Base-by-base conservation (phyloP, 179 eudicot species). In the Vitellaria paradoxa region DNA sequence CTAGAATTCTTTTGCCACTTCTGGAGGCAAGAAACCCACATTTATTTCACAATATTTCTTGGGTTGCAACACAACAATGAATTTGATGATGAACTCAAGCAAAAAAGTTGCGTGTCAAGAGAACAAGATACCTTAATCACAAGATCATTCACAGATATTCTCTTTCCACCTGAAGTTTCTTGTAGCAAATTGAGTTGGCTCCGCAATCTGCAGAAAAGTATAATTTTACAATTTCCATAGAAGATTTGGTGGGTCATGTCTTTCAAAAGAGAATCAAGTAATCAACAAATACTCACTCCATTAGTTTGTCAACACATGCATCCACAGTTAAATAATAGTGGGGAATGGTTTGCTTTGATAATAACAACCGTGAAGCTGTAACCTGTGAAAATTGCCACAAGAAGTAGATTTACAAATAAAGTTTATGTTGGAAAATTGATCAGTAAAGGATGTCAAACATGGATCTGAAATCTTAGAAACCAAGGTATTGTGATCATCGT, bases 151-250 rank as follows among this genome's bases (percentile, higher is more conserved):
- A 96, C 84, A 61, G 98, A 96, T 75, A 96, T 84, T 71, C 91
- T 85, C 90, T 91, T 96, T 66, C 97, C 98, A 57, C 98, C 99
- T 76, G 99, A 89, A 83, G 97, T 93, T 85, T 96, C 99, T 91
- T 91, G 98, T 68, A 92, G 49, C 47, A 86, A 80, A 78, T 96
- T 96, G 60, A 96, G 91, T 76, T 88, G 82, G 68, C 81, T 84
- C 60, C 99, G 87, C 88, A 96, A 80, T 67, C 99, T 96, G 73
- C 66, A 59, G 77, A 75, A 40, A 70, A 57, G 68, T 30, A 23
- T 55, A 80, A 49, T 66, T 63, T 61, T 65, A 81, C 77, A 89
- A 85, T 49, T 78, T 70, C 46, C 53, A 70, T 61, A 63, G 65
- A 17, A 56, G 45, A 50, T 9, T 21, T 56, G 59, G 52, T 14